These are phyloP conservation scores for Leccinum insolens DNA, from an alignment of 1,284 basidiomycete genomes.

Conservation along the genomic window DNA sequence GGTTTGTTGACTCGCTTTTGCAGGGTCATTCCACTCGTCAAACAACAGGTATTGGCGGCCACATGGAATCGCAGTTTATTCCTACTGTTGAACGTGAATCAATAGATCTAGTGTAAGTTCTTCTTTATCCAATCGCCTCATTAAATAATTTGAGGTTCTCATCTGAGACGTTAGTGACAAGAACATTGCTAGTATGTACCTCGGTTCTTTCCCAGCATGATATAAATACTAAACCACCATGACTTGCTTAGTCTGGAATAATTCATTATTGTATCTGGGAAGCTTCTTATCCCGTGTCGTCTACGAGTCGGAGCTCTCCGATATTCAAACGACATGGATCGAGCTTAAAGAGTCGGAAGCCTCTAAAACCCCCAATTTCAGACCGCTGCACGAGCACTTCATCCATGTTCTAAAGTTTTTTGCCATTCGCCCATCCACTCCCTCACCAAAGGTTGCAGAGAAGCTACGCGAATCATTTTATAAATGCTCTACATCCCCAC, in stretches of 20 bases:
- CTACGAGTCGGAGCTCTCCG: slow-evolving; percentile 82
- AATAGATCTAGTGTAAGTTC: slow-evolving; percentile 78
- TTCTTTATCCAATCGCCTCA: neutral
- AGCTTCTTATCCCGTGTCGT: slow-evolving; percentile 80
- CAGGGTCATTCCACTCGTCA: slow-evolving; percentile 4
- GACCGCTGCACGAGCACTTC: slow-evolving; percentile 47
- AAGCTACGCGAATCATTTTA: too few relatives aligned
- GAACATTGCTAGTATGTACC: slow-evolving; percentile 61
- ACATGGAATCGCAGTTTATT: slow-evolving; percentile 90
- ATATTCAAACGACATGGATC: slow-evolving; percentile 53
- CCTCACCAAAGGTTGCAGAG: slow-evolving; percentile 39
- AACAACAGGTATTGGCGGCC: slow-evolving; percentile 91
- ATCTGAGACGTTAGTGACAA: slow-evolving; percentile 54
- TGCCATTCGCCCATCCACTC: slow-evolving; percentile 82
- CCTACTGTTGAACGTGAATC: slow-evolving; percentile 96
- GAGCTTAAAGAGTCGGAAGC: neutral
- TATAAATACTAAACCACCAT: neutral
- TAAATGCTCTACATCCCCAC: too few relatives aligned
- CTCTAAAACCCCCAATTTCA: slow-evolving; percentile 37
- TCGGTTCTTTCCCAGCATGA: neutral
- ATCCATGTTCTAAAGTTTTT: slow-evolving; percentile 88
- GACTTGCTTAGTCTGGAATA: slow-evolving; percentile 68
- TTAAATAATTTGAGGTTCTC: neutral
- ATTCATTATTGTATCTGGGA: slow-evolving; percentile 81
- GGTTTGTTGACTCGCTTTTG: neutral